Base-by-base conservation (phyloP, 192 early-diverging fungal species). In the Glomus cerebriforme region DNA sequence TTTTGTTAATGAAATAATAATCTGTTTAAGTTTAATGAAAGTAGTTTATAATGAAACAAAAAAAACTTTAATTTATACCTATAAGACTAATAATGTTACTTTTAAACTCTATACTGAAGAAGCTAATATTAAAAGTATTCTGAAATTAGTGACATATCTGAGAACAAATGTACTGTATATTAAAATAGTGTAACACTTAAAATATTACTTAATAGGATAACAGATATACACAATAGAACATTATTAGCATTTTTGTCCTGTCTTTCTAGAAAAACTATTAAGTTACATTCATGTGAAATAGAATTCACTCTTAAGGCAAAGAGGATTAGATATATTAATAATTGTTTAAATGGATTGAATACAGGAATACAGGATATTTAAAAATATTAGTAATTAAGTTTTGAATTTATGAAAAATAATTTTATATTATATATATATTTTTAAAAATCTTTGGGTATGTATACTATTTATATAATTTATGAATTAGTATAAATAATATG, bases 51-150 rank as follows among this genome's bases (percentile, higher is more conserved):
- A 78, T 58, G 77, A 78, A 78, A 37, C 3, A 58, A 67, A 78
- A 45, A 69, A 45, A 59, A 39, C 77, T 68, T 78, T 78, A 19
- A 65, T 78, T 78, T 78, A 78, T 78, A 7, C 67, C 64, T 65
- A 78, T 34, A 7, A 78, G 12, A 59, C 35, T 34, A 29, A 78
- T 9, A 78, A 26, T 29, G 34, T 45, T 37, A 79, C 60, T 72
- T 71, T 79, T 54, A 79, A 79, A 79, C 49, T 79, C 19, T 59
- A 72, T 47, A 79, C 78, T 70, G 68, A 79, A 79, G 78, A 79
- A 47, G 66, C 4, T 37, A 68, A 79, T 59, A 72, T 79, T 59
- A 32, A 47, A 72, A 79, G 68, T 69, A 47, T 68, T 59, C 43
- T 79, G n/a, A 70, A 47, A 29, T 79, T 79, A 79, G 60, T 79